Evolutionary conservation across 139 green algal species (phyloP).

Genomic region (Chlorella vulgaris): DNA sequence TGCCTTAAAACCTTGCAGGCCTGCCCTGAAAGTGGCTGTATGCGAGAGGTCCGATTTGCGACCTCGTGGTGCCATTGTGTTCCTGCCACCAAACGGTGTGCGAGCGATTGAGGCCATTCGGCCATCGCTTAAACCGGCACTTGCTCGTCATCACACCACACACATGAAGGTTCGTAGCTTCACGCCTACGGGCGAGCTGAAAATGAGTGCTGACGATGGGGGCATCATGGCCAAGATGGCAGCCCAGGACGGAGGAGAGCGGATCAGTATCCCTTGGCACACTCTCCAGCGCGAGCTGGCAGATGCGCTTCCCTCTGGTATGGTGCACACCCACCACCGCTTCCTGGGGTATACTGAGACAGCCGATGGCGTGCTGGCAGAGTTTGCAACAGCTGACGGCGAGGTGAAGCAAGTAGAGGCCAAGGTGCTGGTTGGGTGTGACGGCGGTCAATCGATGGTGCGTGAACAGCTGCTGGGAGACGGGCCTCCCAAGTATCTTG

Average conservation of each 20-base stretch:
- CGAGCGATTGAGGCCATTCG: neutral
- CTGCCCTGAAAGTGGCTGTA: neutral
- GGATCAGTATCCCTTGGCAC: constrained; percentile 12
- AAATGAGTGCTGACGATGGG: neutral
- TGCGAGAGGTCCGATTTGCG: constrained; percentile 10
- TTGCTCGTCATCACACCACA: neutral
- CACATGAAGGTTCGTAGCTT: neutral
- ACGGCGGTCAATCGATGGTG: neutral
- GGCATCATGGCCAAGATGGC: neutral
- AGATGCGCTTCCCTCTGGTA: neutral
- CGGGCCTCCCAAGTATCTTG: neutral
- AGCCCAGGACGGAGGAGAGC: neutral
- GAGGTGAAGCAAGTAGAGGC: neutral
- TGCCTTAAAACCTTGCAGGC: neutral
- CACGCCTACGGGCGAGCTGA: neutral
- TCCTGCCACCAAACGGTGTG: neutral
- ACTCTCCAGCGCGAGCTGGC: constrained; percentile 17
- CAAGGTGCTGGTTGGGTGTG: neutral
- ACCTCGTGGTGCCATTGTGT: neutral
- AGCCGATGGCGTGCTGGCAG: neutral
- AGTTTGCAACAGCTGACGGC: constrained; percentile 6
- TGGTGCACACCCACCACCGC: constrained; percentile 15
- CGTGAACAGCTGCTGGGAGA: constrained; percentile 3
- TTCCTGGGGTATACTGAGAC: constrained; percentile 18
- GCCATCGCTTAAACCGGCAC: neutral